Evolutionary conservation across 345 rosid species (phyloP).

Genomic region (Isatis tinctoria): DNA sequence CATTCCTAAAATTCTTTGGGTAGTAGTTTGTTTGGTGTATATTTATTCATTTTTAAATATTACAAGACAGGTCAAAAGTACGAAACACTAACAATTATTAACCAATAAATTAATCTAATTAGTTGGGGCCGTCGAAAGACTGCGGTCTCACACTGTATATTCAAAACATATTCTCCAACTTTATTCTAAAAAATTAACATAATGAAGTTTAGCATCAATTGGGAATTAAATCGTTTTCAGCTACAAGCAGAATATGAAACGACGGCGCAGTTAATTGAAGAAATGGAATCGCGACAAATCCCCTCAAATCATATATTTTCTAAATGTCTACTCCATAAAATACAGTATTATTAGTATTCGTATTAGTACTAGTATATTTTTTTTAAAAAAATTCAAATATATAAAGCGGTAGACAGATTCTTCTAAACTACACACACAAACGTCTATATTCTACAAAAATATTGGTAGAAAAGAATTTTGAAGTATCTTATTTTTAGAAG

Average conservation of each 20-base stretch:
- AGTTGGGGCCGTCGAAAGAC: constrained; percentile 18
- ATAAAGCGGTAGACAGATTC: neutral
- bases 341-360: neutral
- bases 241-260: neutral
- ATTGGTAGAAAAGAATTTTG: too few species aligned
- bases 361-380: neutral
- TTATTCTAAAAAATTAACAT: neutral
- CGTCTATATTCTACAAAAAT: neutral
- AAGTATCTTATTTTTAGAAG: too few species aligned
- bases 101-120: neutral
- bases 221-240: neutral
- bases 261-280: neutral
- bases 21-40: constrained; percentile 15
- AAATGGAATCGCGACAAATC: neutral
- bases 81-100: constrained; percentile 21
- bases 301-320: neutral
- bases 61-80: constrained; percentile 38
- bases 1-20: constrained; percentile 22
- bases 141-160: constrained; percentile 24
- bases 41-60: neutral
- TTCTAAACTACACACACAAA: neutral
- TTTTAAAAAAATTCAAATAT: neutral
- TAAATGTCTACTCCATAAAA: too few species aligned
- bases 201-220: too few species aligned
- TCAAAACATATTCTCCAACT: constrained; percentile 19